These are phyloP conservation scores for Daldinia caldariorum DNA, from an alignment of 495 filamentous ascomycete genomes.

Conservation along the genomic window DNA sequence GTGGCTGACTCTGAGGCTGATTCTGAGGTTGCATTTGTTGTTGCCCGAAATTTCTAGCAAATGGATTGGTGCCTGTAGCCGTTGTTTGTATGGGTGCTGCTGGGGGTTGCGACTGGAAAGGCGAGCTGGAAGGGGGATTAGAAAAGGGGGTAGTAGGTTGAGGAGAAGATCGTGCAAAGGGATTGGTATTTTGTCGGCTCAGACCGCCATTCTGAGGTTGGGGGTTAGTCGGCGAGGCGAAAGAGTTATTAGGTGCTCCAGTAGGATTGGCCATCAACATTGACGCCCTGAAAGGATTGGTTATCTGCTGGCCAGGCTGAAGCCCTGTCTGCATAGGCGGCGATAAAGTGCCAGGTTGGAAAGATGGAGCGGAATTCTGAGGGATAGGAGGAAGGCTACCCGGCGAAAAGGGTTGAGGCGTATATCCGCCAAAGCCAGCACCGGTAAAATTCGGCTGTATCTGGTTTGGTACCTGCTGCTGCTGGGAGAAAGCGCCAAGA, in stretches of 20 bases:
- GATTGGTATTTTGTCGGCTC: slow-evolving; percentile 80
- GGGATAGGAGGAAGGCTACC: slow-evolving; percentile 68
- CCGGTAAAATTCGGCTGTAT: slow-evolving; percentile 69
- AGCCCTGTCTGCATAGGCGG: slow-evolving; percentile 55
- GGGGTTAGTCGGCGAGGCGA: slow-evolving; percentile 48
- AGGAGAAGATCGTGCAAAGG: slow-evolving; percentile 73
- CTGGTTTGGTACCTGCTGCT: slow-evolving; percentile 60
- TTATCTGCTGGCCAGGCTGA: slow-evolving; percentile 65
- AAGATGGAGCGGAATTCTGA: slow-evolving; percentile 68
- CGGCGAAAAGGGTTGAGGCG: slow-evolving; percentile 68
- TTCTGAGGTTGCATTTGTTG: slow-evolving; percentile 23
- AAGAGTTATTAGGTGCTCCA: slow-evolving; percentile 49
- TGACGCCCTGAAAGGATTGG: slow-evolving; percentile 90
- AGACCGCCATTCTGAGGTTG: slow-evolving; percentile 52
- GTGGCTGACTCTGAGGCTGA: slow-evolving; percentile 43
- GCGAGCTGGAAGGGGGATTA: slow-evolving; percentile 58
- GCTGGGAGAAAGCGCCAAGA: slow-evolving; percentile 62
- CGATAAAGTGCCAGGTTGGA: slow-evolving; percentile 53
- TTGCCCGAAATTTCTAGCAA: slow-evolving; percentile 62
- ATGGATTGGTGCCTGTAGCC: slow-evolving; percentile 77
- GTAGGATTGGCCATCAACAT: slow-evolving; percentile 72
- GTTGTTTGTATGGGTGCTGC: slow-evolving; percentile 66
- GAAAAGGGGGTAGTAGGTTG: slow-evolving; percentile 59
- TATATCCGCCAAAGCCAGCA: slow-evolving; percentile 87
- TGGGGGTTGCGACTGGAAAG: slow-evolving; percentile 60